Evolutionary conservation across 2,329 filamentous ascomycete genomes (phyloP), one percentile per base, ranked within the genome.

Genomic region (Colletotrichum aenigma): DNA sequence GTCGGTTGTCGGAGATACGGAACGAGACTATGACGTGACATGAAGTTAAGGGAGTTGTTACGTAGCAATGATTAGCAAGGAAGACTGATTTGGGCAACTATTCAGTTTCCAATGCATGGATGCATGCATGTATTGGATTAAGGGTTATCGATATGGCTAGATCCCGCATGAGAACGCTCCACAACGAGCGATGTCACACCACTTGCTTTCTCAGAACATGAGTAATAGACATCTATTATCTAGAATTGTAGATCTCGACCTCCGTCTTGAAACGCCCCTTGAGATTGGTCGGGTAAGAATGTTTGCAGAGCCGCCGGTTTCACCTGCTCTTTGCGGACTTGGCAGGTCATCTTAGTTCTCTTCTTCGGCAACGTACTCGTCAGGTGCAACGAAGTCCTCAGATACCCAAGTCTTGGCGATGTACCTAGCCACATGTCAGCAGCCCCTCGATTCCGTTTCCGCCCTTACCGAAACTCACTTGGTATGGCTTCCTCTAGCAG

Each of bases 401-500:
- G 82, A 81, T 6, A 80, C 81, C 7, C 83, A 81, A 0, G 85
- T 86, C 12, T 84, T 84, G 2, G 81, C 80, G 3, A 89, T 85
- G 69, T 86, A 89, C 79, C 88, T 89, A 28, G 2, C 15, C 7
- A 8, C 3, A 74, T 16, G 58, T 62, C 48, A 61, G 30, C 34
- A 18, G 21, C 8, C 15, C 21, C 12, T 38, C 34, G 7, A 64
- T 9, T 10, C 6, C 12, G 43, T 3, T 15, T 6, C 4, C 36
- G 9, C 28, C 4, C 34, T 55, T 24, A 7, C 4, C 18, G 60
- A 24, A 38, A 77, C 87, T 81, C 79, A 93, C 92, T 93, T 93
- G 16, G 92, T 93, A 80, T 93, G 92, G 77, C 91, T 93, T 58
- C 92, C 92, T 62, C 92, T 84, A 1, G 92, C 92, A 13, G 91